These are phyloP conservation scores for Quillaja saponaria DNA, from an alignment of 306 rosid species.

Conservation along the genomic window DNA sequence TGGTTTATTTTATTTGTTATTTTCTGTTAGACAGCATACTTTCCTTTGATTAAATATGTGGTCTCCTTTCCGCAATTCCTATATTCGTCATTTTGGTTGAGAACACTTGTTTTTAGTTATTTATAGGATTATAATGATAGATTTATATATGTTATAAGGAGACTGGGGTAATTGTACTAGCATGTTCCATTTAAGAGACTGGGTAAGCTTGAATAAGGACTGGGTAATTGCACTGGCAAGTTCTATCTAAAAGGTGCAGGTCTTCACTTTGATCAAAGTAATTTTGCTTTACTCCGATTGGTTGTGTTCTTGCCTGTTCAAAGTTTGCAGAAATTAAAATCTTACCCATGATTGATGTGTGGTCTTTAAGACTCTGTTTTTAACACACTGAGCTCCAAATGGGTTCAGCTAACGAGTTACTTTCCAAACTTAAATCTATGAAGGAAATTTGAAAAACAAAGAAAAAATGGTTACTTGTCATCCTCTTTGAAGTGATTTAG, in stretches of 20 bases:
- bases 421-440: too few species aligned
- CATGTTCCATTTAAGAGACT: not conserved
- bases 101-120: not conserved
- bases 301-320: too few species aligned
- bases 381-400: too few species aligned
- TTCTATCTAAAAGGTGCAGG: not conserved
- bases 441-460: too few species aligned
- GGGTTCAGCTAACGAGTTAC: too few species aligned
- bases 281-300: too few species aligned
- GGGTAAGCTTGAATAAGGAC: not conserved
- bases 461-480: too few species aligned
- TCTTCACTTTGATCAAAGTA: too few species aligned
- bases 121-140: not conserved
- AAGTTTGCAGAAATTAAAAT: too few species aligned
- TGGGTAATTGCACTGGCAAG: not conserved
- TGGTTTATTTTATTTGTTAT: not conserved
- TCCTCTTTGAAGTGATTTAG: too few species aligned
- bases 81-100: not conserved
- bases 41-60: not conserved
- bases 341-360: too few species aligned
- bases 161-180: slow-evolving; percentile 1
- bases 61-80: not conserved
- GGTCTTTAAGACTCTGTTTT: too few species aligned
- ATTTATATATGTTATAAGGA: not conserved
- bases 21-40: not conserved